Evolutionary conservation across 2,329 filamentous ascomycete species (phyloP), one percentile per base, ranked within the genome.

Genomic region (Colletotrichum sp.): DNA sequence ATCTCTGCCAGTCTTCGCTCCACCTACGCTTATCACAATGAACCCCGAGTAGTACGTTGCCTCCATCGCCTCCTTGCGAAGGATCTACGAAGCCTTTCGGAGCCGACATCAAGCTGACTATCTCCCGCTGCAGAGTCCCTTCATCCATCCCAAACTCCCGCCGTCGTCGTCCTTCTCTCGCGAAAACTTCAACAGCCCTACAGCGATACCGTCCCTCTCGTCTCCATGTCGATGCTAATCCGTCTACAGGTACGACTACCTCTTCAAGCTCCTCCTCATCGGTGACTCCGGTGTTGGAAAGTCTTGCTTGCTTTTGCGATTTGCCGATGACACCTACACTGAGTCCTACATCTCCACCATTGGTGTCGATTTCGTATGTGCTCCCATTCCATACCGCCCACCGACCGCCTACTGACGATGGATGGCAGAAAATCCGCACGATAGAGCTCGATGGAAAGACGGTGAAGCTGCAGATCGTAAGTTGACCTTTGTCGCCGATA

Each of bases 241-340:
- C 30, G 28, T 65, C 73, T 21, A 76, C 84, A 99, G 97, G 97
- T 99, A 99, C 94, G 97, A 99, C 87, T 99, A 99, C 88, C 96
- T 99, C 84, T 99, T 99, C 93, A 99, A 99, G 93, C 96, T 99
- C 80, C 95, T 99, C 88, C 96, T 99, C 90, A 99, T 99, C 93
- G 97, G 97, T 88, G 97, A 99, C 87, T 99, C 97, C 87, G 97
- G 97, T 93, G 97, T 99, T 84, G 97, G 97, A 94, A 99, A 99
- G 94, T 99, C 97, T 84, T 99, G 97, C 89, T 87, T 99, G 89
- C 92, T 99, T 81, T 91, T 99, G 85, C 96, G 97, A 90, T 99
- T 99, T 85, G 97, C 97, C 84, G 97, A 98, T 86, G 96, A 98
- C 84, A 99, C 97, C 87, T 99, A 99, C 91, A 99, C 97, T 77